phyloP scores from a whole-genome alignment of 2,329 filamentous ascomycete species.

The Ceratocystiopsis minuta region DNA sequence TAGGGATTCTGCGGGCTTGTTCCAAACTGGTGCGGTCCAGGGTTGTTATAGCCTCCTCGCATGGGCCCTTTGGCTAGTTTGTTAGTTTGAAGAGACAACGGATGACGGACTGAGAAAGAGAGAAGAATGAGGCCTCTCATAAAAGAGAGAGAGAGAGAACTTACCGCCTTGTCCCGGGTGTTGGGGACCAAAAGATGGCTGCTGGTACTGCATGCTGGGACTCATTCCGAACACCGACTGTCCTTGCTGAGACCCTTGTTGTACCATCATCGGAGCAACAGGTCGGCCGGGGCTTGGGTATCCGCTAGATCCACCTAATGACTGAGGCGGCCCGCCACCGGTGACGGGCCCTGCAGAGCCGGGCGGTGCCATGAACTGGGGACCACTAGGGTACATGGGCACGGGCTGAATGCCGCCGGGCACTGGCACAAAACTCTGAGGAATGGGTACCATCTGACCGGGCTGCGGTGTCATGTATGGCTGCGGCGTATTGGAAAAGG shows the following conservation, averaged over 20 bases:
- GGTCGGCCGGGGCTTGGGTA: slow-evolving; percentile 79
- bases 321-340: slow-evolving; percentile 24
- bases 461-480: slow-evolving; percentile 58
- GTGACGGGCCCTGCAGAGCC: slow-evolving; percentile 12
- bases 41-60: slow-evolving; percentile 37
- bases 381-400: slow-evolving; percentile 58
- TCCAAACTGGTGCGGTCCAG: slow-evolving; percentile 43
- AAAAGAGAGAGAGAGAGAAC: slow-evolving; percentile 18
- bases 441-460: slow-evolving; percentile 57
- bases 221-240: slow-evolving; percentile 64
- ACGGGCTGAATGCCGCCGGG: slow-evolving; percentile 65
- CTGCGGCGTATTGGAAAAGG: slow-evolving; percentile 52
- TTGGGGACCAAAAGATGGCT: slow-evolving; percentile 53
- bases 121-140: too few species aligned
- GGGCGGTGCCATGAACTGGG: slow-evolving; percentile 45
- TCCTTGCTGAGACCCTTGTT: slow-evolving; percentile 84
- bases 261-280: slow-evolving; percentile 70
- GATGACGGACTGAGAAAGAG: too few species aligned
- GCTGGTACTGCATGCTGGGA: slow-evolving; percentile 54
- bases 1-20: slow-evolving; percentile 48
- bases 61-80: slow-evolving; percentile 30
- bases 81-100: not conserved
- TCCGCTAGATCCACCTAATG: slow-evolving; percentile 49
- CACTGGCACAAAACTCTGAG: slow-evolving; percentile 53
- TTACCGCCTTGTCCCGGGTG: slow-evolving; percentile 53